Evolutionary conservation across 805 yeast species (phyloP).

Genomic region (Ogataea siamensis): DNA sequence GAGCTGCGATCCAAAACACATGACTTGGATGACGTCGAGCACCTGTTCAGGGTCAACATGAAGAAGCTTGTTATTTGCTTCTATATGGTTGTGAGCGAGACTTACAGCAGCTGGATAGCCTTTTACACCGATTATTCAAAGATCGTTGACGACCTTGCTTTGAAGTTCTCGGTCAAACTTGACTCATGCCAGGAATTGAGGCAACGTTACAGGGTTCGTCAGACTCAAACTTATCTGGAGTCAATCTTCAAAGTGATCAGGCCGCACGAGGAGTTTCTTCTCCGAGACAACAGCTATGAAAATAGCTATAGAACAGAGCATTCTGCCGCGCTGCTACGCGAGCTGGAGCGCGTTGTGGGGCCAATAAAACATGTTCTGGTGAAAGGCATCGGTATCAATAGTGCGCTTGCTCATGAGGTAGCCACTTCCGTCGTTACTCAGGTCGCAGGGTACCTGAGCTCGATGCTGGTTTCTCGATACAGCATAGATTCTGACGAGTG

Average conservation of each 20-base stretch:
- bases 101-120: conserved; percentile 27
- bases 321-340: conserved; percentile 9
- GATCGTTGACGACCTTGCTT: conserved; percentile 24
- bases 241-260: conserved; percentile 13
- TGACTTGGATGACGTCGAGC: conserved; percentile 22
- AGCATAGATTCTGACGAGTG: conserved; percentile 37
- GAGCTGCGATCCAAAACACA: conserved; percentile 14
- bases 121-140: conserved; percentile 34
- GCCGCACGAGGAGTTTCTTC: conserved; percentile 18
- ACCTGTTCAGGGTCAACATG: conserved; percentile 25
- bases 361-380: conserved; percentile 17
- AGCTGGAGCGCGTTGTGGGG: conserved; percentile 17
- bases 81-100: conserved; percentile 28
- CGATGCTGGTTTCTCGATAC: conserved; percentile 21
- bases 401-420: conserved; percentile 20
- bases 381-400: conserved; percentile 21
- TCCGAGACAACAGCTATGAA: conserved; percentile 23
- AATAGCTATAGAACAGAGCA: conserved; percentile 10
- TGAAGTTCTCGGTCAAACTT: conserved; percentile 20
- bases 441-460: conserved; percentile 20
- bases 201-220: conserved; percentile 16
- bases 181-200: conserved; percentile 25
- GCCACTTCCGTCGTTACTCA: conserved; percentile 19
- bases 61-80: conserved; percentile 28
- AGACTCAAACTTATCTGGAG: conserved; percentile 10